These are phyloP conservation scores for Strobilomyces confusus DNA, from an alignment of 768 basidiomycete genomes.

Conservation along the genomic window DNA sequence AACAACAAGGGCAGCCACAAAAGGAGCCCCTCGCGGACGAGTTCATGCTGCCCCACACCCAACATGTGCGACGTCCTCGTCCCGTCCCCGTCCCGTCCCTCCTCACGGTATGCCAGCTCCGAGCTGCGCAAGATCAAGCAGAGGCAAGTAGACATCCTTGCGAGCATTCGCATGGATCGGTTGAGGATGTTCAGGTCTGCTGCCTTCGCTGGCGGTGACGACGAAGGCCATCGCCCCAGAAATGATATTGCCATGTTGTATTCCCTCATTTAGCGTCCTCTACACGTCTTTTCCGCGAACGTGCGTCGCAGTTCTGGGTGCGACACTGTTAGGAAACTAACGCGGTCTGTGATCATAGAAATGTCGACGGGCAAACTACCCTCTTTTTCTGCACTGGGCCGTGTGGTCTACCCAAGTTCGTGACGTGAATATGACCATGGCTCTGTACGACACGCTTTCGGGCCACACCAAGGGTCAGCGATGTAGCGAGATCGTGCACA, in stretches of 20 bases:
- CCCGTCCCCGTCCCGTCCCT: conserved; percentile 61
- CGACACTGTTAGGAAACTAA: conserved; percentile 43
- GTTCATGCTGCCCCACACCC: conserved; percentile 51
- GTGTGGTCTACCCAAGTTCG: conserved; percentile 78
- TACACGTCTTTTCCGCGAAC: conserved; percentile 72
- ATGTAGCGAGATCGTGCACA: conserved; percentile 83
- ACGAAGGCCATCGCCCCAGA: conserved; percentile 51
- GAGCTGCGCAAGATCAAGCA: conserved; percentile 86
- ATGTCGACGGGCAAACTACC: conserved; percentile 60
- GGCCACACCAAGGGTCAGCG: conserved; percentile 81
- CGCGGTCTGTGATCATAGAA: conserved; percentile 45
- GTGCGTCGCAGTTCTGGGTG: conserved; percentile 85
- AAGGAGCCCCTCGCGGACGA: conserved; percentile 40
- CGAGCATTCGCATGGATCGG: conserved; percentile 61
- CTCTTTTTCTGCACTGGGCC: conserved; percentile 85
- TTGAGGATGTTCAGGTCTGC: conserved; percentile 47
- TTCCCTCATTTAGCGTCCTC: conserved; percentile 73
- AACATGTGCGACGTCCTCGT: conserved; percentile 67
- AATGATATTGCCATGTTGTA: conserved; percentile 85
- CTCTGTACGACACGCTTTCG: conserved; percentile 84
- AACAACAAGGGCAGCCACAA: conserved; percentile 35
- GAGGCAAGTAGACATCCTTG: conserved; percentile 81
- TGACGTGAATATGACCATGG: conserved; percentile 69
- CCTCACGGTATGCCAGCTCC: conserved; percentile 70
- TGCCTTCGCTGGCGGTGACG: conserved; percentile 38